Conservation (phyloP, 106 monocot species). For the Platanthera zijinensis region DNA sequence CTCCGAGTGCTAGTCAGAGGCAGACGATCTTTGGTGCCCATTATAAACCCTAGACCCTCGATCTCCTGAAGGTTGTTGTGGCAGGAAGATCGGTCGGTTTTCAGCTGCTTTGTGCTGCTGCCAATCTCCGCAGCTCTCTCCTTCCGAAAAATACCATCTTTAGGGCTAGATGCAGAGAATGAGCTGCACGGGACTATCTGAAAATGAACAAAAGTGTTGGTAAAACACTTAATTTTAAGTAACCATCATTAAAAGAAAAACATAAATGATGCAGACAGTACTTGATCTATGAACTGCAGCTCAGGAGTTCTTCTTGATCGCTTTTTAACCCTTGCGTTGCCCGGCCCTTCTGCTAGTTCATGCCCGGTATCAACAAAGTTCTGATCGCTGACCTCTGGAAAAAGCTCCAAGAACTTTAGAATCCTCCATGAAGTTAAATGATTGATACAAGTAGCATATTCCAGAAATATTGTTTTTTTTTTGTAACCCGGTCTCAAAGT, state of each 20-base stretch:
- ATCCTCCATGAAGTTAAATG: too few relatives aligned
- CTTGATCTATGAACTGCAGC: neutral
- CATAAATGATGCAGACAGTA: neutral
- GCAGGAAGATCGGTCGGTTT: neutral
- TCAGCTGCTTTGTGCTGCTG: neutral
- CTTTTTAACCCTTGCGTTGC: neutral
- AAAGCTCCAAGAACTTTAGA: neutral
- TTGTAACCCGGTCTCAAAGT: too few relatives aligned
- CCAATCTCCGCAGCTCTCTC: constrained; percentile 2
- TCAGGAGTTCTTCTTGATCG: neutral
- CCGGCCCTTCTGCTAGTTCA: neutral
- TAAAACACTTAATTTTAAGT: neutral
- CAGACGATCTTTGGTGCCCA: neutral
- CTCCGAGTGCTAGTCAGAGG: neutral
- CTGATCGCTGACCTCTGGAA: constrained; percentile 21
- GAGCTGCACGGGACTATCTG: constrained; percentile 3
- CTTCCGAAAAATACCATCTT: neutral
- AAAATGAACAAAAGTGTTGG: neutral
- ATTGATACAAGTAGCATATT: too few relatives aligned
- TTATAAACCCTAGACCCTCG: neutral
- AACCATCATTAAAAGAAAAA: neutral
- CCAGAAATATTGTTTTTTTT: too few relatives aligned
- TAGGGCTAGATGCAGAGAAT: neutral
- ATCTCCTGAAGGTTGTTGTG: neutral
- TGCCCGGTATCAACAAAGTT: constrained; percentile 13